Conservation (phyloP, 345 rosid species). For the Gynandropsis gynandra region DNA sequence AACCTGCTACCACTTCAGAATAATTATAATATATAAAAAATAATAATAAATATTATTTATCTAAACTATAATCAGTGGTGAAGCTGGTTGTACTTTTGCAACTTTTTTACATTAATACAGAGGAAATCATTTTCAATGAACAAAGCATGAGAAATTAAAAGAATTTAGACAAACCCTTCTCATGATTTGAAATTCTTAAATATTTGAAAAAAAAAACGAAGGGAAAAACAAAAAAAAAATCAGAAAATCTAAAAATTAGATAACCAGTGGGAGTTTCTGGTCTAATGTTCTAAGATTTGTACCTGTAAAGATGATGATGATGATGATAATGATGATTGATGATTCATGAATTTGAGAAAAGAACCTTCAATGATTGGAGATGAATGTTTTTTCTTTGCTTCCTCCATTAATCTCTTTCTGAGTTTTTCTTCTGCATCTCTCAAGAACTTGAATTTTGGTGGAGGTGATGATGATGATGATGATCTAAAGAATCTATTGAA, state of each 20-base stretch:
- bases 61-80: no score
- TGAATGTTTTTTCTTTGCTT: conserved; percentile 38
- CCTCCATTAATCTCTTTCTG: conserved; percentile 48
- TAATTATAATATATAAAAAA: no score
- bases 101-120: conserved; percentile 18
- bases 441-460: conserved; percentile 90
- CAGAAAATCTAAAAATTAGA: conserved; percentile 17
- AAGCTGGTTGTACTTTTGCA: conserved; percentile 12
- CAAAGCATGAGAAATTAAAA: conserved; percentile 12
- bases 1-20: no score
- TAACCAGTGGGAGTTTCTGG: conserved; percentile 28
- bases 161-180: conserved; percentile 21
- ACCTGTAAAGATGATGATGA: conserved; percentile 53
- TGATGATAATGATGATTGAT: conserved; percentile 27
- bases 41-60: no score
- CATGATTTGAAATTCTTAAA: conserved; percentile 16
- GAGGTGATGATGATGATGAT: conserved; percentile 53
- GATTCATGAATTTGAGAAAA: conserved; percentile 46
- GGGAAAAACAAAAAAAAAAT: conserved; percentile 2
- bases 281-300: conserved; percentile 42
- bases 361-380: conserved; percentile 38
- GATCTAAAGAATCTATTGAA: conserved; percentile 33
- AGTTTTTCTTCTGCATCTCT: conserved; percentile 92
- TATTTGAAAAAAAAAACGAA: conserved; percentile 13
- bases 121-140: conserved; percentile 19